These are phyloP conservation scores for Camelina laxa DNA, from an alignment of 345 rosid species.

Conservation along the genomic window DNA sequence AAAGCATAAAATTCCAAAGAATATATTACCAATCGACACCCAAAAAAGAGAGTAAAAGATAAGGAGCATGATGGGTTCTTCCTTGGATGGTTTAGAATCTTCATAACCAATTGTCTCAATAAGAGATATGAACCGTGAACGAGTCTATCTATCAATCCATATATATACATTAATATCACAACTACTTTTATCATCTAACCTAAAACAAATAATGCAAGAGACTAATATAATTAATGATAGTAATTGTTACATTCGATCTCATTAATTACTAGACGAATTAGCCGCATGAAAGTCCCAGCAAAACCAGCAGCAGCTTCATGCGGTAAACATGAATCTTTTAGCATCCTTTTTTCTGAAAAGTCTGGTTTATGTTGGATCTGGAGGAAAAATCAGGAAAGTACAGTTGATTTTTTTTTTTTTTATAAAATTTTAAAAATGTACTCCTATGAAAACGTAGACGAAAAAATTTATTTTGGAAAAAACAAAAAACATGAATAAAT, in stretches of 20 bases:
- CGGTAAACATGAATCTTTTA: not conserved
- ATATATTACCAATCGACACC: constrained; percentile 29
- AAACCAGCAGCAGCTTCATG: constrained; percentile 7
- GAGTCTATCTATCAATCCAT: not conserved
- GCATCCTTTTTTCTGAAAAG: too few relatives aligned
- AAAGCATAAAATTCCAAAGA: constrained; percentile 32
- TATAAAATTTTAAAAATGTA: not conserved
- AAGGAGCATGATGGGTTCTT: constrained; percentile 41
- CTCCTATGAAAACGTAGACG: not conserved
- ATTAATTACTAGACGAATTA: not conserved
- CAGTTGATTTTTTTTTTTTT: not conserved
- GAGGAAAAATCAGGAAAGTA: constrained; percentile 5
- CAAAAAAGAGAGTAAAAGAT: constrained; percentile 23
- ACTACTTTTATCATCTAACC: not conserved
- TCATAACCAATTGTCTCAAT: constrained; percentile 31
- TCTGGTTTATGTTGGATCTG: not conserved
- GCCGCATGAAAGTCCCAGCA: constrained; percentile 21
- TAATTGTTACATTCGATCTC: not conserved
- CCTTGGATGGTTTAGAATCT: constrained; percentile 33
- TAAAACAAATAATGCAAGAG: not conserved
- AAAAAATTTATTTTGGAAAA: not conserved
- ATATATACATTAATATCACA: constrained; percentile 14
- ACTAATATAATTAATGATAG: not conserved
- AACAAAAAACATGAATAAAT: not conserved
- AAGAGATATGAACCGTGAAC: constrained; percentile 2